A percentile compares a stretch with the other conserved stretches of the same genome.
phyloP scores from a whole-genome alignment of 2,329 filamentous ascomycete genomes.

The Aspergillus transmontanensis region DNA sequence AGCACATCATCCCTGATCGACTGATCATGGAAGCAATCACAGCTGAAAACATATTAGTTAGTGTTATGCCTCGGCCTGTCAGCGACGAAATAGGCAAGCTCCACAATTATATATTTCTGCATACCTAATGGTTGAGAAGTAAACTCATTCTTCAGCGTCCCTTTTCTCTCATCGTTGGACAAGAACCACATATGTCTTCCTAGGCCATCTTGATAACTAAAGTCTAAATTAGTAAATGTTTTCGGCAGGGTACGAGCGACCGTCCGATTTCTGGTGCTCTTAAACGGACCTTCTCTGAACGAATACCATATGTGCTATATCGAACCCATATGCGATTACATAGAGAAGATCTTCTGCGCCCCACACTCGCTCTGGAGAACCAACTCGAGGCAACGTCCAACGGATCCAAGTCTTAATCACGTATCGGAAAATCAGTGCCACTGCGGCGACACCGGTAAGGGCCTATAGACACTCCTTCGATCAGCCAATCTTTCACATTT shows the following conservation, averaged over 20 bases:
- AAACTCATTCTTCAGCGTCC: not conserved
- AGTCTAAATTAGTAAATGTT: not conserved
- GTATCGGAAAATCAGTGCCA: not conserved
- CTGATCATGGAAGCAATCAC: not conserved
- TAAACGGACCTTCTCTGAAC: not conserved
- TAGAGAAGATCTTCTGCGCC: not conserved
- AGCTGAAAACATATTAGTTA: not conserved
- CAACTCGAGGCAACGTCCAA: not conserved
- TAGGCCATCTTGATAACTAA: not conserved
- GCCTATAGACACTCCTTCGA: not conserved
- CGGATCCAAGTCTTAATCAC: not conserved
- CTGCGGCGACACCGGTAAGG: not conserved
- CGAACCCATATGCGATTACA: not conserved
- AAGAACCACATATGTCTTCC: not conserved
- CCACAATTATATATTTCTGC: not conserved
- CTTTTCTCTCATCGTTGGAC: not conserved
- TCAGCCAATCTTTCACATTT: not conserved
- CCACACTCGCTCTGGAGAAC: not conserved
- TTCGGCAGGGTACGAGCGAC: not conserved
- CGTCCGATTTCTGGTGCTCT: not conserved
- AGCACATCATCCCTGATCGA: not conserved
- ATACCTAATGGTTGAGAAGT: not conserved
- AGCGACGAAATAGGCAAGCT: not conserved
- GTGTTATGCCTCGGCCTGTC: not conserved
- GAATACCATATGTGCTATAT: not conserved